Evolutionary conservation across 169 alveolate genomes (phyloP), one percentile per base, ranked within the genome.

Genomic region (Nephromyces sp.): DNA sequence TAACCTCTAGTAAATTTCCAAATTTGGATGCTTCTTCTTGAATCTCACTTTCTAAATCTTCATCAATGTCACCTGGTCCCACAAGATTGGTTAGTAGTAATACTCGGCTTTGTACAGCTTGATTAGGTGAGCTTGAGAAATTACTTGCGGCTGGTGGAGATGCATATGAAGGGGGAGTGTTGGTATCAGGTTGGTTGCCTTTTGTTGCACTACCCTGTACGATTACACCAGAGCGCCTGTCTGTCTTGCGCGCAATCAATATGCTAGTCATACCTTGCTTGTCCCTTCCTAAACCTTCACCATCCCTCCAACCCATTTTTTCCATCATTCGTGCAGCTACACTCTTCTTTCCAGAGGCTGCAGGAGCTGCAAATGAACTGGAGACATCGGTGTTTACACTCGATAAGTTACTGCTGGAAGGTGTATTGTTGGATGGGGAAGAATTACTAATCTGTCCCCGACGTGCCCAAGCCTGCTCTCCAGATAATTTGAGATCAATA

Each of bases 221-320:
- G 22, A 90, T 90, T n/a, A 87, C 89, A 15, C 92, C 95, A 68
- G 89, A 84, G 67, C 89, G 72, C 79, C 84, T 87, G 66, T 85
- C 91, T 5, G 81, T 79, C 70, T 83, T 84, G 34, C 86, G 81
- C 31, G 90, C 90, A 22, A 90, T 87, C 35, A 90, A 80, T 24
- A 92, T 92, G 3, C 93, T 89, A 6, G 81, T 84, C 25, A 90
- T 90, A 3, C 95, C 95, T 72, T 90, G 95, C 31, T 82, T 88
- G 53, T 87, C 79, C 66, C 80, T 84, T 27, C 95, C 95, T 72
- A 90, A 73, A 0, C 95, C 95, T 66, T 85, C 90, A 4, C 95
- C 95, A 68, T 85, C 89, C 72, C 87, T 87, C 95, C 95, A 90
- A 6, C 95, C 95, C 90, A 90, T 83, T 74, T 90, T 90, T 79